phyloP scores from a whole-genome alignment of 352 stramenopile species.

The Globisporangium parvum region DNA sequence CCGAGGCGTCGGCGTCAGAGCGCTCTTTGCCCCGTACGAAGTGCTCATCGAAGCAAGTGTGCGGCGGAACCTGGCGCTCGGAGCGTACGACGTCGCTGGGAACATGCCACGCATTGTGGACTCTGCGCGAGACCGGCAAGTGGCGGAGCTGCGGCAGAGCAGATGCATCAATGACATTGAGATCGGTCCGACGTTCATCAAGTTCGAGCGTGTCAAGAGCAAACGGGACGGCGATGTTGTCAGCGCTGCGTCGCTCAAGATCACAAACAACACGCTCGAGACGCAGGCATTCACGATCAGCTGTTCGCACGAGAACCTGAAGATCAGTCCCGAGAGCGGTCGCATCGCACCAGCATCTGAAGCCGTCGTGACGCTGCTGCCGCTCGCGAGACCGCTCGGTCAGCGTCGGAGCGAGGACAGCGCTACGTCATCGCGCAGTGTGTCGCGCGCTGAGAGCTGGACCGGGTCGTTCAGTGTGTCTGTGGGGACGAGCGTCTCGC shows the following conservation, averaged over 20 bases:
- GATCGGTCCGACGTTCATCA: slow-evolving; percentile 54
- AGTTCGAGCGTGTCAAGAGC: slow-evolving; percentile 31
- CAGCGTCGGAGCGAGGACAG: slow-evolving; percentile 6
- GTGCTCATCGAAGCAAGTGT: slow-evolving; percentile 82
- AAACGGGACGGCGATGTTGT: slow-evolving; percentile 20
- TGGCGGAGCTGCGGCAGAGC: slow-evolving; percentile 46
- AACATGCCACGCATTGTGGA: background rate
- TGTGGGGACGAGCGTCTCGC: slow-evolving; percentile 36
- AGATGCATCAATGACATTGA: slow-evolving; percentile 38
- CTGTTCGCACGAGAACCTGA: slow-evolving; percentile 49
- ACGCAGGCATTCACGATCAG: slow-evolving; percentile 44
- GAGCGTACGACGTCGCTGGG: slow-evolving; percentile 7
- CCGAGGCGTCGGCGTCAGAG: slow-evolving; percentile 55
- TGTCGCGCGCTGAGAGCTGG: slow-evolving; percentile 33
- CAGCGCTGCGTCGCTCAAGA: slow-evolving; percentile 28
- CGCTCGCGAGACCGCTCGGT: slow-evolving; percentile 51
- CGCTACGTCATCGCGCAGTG: slow-evolving; percentile 3
- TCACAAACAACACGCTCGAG: slow-evolving; percentile 55
- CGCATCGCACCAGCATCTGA: slow-evolving; percentile 39
- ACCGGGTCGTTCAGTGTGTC: slow-evolving; percentile 53
- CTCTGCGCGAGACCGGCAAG: slow-evolving; percentile 6
- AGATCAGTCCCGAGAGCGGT: slow-evolving; percentile 32
- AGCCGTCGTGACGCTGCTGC: slow-evolving; percentile 35
- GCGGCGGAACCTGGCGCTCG: slow-evolving; percentile 26
- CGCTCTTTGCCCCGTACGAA: slow-evolving; percentile 69